A percentile compares a stretch with the other conserved stretches of the same genome.
Conservation (phyloP, 1,284 basidiomycete species). For the Puccinia triticina region DNA sequence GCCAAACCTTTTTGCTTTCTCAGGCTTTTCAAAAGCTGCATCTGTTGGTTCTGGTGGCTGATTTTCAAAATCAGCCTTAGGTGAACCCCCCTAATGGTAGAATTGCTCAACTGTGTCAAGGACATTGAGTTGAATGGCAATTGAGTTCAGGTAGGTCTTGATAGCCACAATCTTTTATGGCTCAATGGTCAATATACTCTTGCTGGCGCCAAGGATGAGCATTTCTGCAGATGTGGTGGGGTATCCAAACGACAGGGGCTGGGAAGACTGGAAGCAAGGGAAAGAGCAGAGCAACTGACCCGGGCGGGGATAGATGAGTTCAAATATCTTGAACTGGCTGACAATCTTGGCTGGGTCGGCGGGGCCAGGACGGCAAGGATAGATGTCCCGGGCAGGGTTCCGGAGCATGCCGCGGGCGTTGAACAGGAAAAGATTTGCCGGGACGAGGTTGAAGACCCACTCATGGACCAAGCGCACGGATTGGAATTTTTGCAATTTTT, state of each 20-base stretch:
- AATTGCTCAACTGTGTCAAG: slow-evolving; percentile 25
- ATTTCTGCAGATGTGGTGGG: not conserved
- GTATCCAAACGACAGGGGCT: not conserved
- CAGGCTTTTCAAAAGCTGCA: no score
- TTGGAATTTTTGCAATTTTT: no score
- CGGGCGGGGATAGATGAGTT: not conserved
- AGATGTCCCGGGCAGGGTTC: not conserved
- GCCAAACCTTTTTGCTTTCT: no score
- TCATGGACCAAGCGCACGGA: not conserved
- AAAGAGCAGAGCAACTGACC: not conserved
- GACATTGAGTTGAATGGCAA: slow-evolving; percentile 14
- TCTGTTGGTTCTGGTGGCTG: no score
- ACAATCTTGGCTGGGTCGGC: no score
- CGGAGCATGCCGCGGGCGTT: not conserved
- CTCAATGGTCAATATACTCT: not conserved
- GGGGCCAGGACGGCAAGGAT: not conserved
- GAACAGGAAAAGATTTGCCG: slow-evolving; percentile 13
- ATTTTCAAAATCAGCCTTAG: no score
- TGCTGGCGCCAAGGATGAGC: slow-evolving; percentile 17
- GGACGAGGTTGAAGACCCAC: slow-evolving; percentile 5
- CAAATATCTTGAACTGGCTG: not conserved
- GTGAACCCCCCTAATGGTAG: no score
- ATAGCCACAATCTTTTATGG: not conserved
- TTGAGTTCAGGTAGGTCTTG: slow-evolving; percentile 9
- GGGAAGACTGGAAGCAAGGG: not conserved